A percentile compares a stretch with the other conserved stretches of the same genome.
Conservation (phyloP, 805 yeast species). For the Pichia phayaonensis region DNA sequence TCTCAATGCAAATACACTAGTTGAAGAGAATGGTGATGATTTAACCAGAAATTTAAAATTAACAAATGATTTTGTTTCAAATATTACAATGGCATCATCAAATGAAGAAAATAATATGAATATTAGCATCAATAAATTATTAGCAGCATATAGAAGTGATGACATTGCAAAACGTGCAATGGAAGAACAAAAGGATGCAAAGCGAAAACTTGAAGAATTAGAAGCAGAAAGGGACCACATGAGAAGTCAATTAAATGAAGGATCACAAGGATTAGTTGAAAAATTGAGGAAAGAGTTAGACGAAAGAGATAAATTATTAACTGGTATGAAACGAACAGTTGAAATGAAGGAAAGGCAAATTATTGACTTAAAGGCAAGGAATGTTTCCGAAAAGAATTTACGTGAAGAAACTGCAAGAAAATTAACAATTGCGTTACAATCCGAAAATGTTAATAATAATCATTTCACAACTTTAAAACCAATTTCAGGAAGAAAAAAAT, state of each 20-base stretch:
- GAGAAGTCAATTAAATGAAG: constrained; percentile 35
- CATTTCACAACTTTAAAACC: constrained; percentile 21
- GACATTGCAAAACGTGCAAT: constrained; percentile 74
- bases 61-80: constrained; percentile 48
- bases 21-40: constrained; percentile 29
- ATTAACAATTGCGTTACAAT: constrained; percentile 55
- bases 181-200: constrained; percentile 34
- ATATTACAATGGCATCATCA: constrained; percentile 43
- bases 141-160: constrained; percentile 72
- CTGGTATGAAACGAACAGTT: constrained; percentile 52
- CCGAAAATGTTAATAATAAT: constrained; percentile 17
- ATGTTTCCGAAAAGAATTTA: constrained; percentile 59
- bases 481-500: background rate
- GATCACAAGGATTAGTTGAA: constrained; percentile 67
- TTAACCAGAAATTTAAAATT: constrained; percentile 46
- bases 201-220: constrained; percentile 33
- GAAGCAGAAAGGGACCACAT: constrained; percentile 34
- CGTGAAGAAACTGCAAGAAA: constrained; percentile 75
- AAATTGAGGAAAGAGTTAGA: constrained; percentile 51
- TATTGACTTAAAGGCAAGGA: constrained; percentile 53
- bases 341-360: constrained; percentile 54
- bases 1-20: constrained; percentile 36
- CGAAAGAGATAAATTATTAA: constrained; percentile 54
- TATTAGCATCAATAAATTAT: constrained; percentile 65
- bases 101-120: constrained; percentile 63